phyloP scores from a whole-genome alignment of 2,329 filamentous ascomycete genomes.

The Sphaerulina populicola region DNA sequence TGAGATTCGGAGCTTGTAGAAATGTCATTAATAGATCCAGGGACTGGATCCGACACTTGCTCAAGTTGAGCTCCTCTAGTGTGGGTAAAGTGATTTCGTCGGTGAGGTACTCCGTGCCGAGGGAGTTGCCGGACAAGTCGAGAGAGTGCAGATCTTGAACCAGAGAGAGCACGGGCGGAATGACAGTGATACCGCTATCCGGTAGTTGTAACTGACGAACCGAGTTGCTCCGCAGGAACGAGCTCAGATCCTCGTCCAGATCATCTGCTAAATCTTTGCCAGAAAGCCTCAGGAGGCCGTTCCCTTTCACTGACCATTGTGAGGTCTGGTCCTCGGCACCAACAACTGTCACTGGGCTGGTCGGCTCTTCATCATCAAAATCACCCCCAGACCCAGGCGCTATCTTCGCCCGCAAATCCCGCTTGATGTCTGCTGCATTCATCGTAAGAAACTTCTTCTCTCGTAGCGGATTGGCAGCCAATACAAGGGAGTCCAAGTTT shows the following conservation, averaged over 20 bases:
- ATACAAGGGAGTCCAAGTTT: conserved; percentile 60
- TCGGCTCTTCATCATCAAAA: conserved; percentile 14
- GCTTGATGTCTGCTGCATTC: conserved; percentile 72
- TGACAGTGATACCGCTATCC: conserved; percentile 62
- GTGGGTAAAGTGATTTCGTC: conserved; percentile 53
- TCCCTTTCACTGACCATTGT: conserved; percentile 27
- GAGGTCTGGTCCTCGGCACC: conserved; percentile 12
- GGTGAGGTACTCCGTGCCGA: conserved; percentile 57
- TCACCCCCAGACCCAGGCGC: conserved; percentile 47
- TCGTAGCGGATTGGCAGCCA: conserved; percentile 82
- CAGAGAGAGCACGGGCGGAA: conserved; percentile 64
- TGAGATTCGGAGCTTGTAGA: conserved; percentile 65
- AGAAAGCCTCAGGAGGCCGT: conserved; percentile 37
- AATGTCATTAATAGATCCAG: conserved; percentile 57
- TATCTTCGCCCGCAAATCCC: conserved; percentile 58
- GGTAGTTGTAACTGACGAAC: conserved; percentile 59
- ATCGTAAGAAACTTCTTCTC: conserved; percentile 81
- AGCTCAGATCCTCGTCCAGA: conserved; percentile 35
- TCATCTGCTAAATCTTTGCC: conserved; percentile 34
- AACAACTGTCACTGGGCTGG: conserved; percentile 23
- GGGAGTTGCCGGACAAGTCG: conserved; percentile 37
- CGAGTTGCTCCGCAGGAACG: conserved; percentile 40
- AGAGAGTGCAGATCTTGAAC: conserved; percentile 54
- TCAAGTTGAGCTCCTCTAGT: conserved; percentile 68
- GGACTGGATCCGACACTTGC: conserved; percentile 63